Percentiles rank a stretch among this genome's conserved stretches.
Conservation (phyloP, 1,284 basidiomycete genomes). For the Leccinum laetum region DNA sequence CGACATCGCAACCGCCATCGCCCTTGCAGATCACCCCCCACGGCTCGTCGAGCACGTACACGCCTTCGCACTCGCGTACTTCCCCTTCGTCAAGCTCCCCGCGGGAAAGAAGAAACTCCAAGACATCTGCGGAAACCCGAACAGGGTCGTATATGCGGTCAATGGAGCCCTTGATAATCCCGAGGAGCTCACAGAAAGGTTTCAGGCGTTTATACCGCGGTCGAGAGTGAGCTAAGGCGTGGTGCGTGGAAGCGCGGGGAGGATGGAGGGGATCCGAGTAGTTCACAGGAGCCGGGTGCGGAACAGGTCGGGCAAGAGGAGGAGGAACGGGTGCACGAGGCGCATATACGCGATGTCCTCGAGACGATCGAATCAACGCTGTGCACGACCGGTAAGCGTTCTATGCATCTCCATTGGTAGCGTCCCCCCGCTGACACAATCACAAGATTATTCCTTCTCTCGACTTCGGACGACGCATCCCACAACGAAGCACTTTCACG, state of each 20-base stretch:
- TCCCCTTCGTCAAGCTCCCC: too few relatives aligned
- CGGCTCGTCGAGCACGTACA: too few relatives aligned
- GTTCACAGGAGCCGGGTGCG: not conserved
- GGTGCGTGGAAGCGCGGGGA: slow-evolving; percentile 18
- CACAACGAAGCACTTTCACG: slow-evolving; percentile 84
- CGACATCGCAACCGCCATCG: too few relatives aligned
- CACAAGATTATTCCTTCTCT: slow-evolving; percentile 59
- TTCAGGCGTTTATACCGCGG: slow-evolving; percentile 73
- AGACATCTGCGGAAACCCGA: too few relatives aligned
- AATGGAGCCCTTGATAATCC: too few relatives aligned
- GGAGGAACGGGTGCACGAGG: slow-evolving; percentile 37
- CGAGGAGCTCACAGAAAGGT: slow-evolving; percentile 54
- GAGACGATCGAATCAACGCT: slow-evolving; percentile 73
- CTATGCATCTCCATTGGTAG: not conserved
- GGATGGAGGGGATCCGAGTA: slow-evolving; percentile 14
- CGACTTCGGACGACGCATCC: slow-evolving; percentile 74
- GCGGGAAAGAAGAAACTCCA: too few relatives aligned
- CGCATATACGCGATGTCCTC: slow-evolving; percentile 53
- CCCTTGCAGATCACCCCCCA: too few relatives aligned
- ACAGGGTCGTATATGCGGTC: too few relatives aligned
- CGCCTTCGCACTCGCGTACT: too few relatives aligned
- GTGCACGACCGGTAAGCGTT: slow-evolving; percentile 47
- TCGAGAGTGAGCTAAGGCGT: slow-evolving; percentile 53
- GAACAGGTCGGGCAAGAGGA: slow-evolving; percentile 26
- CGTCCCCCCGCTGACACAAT: not conserved